Base-by-base conservation (phyloP, 306 rosid species). In the Vigna angularis region DNA sequence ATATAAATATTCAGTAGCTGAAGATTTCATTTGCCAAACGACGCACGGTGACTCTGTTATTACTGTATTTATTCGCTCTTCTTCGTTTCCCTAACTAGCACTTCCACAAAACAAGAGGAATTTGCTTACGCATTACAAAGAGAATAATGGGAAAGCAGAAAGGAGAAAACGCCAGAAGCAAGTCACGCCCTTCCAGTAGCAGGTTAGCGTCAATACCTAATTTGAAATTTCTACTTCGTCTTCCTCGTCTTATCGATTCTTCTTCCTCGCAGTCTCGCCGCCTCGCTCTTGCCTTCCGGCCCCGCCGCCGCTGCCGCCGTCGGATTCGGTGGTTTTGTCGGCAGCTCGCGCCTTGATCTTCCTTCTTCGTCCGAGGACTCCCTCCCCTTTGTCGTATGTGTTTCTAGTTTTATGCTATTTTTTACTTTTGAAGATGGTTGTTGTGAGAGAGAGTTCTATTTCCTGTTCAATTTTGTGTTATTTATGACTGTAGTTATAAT, bases 311-410 rank as follows among this genome's bases (percentile, higher is more conserved):
- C 90, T 38, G 82, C 90, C 48, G 18, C 92, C 63, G 87, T 80
- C 5, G 97, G 98, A 71, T 94, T 94, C 77, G 98, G 97, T 20
- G 98, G 98, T 53, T 94, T 86, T 74, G 89, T 94, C 18, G 98
- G 98, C 2, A 89, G 92, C 50, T 89, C 97, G 3, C 92, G 98
- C 58, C 81, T 94, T 50, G 97, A 90, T 82, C 82, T 86, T 84
- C 61, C 97, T 44, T 36, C 79, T 51, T 75, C 95, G 11, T 82
- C 86, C 28, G 97, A 94, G 0, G 97, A 92, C 4, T 73, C 95
- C 10, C 72, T 67, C 11, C 70, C 93, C 14, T 83, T 83, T 75
- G 38, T 77, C 61, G 98, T 94, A 86, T 7, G 91, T 75, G 55
- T 71, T 55, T 16, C 24, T 0, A 4, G 55, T 81, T 72, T 15